Evolutionary conservation across 2,329 filamentous ascomycete genomes (phyloP), one percentile per base, ranked within the genome.

Genomic region (Fusarium foetens): DNA sequence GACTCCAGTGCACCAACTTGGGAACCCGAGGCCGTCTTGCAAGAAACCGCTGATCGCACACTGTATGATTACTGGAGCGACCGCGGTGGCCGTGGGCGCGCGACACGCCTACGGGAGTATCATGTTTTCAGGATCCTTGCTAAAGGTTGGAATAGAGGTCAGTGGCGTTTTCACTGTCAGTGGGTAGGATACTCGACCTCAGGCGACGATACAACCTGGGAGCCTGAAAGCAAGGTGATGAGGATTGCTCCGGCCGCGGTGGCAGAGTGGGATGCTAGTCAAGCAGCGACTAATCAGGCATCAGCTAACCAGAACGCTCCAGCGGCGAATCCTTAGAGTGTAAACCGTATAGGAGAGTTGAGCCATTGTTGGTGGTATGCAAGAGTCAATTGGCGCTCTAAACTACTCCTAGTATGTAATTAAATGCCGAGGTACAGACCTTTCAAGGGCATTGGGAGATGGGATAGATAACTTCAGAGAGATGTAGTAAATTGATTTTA

Each of bases 261-360:
- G 9, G 29, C 16, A 23, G 27, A 48, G 10, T 48, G 3, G 12
- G 8, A 12, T 14, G 21, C 27, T 31, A 31, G 14, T 0, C 19
- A 16, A 12, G 14, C 6, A 31, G 3, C 5, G 19, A 0, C 4
- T 19, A 17, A 17, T 17, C 35, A 10, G 3, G 16, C 16, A 17
- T 6, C 8, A 17, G 33, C 35, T 36, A 8, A 33, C 1, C 29
- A 10, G 8, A 23, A 13, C 8, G 17, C 4, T 33, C 29, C 5
- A 1, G 5, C n/a, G 0, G 29, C 6, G 6, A 3, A 8, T 2
- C 29, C 8, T 6, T 49, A 33, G 11, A 13, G 1, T 1, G 6
- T 0, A 21, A 0, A 17, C 2, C 0, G 1, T 6, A 33, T 2
- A 6, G 5, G 6, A 1, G 10, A 33, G 14, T 31, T 31, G 3